Evolutionary conservation across 2,329 filamentous ascomycete species (phyloP).

Genomic region (Exophiala viscosa): DNA sequence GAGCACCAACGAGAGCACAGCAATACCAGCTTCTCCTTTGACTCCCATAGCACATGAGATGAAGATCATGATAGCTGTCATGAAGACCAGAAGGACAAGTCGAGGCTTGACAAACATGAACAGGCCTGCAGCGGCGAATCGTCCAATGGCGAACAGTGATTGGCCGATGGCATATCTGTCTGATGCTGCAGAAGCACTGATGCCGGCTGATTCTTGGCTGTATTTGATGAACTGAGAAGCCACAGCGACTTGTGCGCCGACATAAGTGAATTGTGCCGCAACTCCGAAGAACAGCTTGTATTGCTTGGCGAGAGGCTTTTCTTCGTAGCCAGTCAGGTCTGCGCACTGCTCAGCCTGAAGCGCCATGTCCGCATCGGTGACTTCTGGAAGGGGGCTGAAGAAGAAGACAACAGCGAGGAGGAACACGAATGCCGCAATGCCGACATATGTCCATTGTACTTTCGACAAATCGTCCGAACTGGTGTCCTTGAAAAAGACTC

Average conservation of each 20-base stretch:
- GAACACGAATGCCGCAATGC: slow-evolving; percentile 69
- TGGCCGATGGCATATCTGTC: slow-evolving; percentile 75
- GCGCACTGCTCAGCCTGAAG: slow-evolving; percentile 49
- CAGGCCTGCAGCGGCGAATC: slow-evolving; percentile 65
- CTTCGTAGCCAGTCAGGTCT: slow-evolving; percentile 39
- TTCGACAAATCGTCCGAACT: slow-evolving; percentile 60
- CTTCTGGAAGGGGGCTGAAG: slow-evolving; percentile 65
- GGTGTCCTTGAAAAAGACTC: slow-evolving; percentile 61
- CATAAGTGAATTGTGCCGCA: slow-evolving; percentile 75
- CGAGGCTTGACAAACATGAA: slow-evolving; percentile 68
- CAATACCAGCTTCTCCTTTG: slow-evolving; percentile 47
- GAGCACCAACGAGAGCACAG: slow-evolving; percentile 65
- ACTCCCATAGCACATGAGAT: slow-evolving; percentile 50
- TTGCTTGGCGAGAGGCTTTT: slow-evolving; percentile 65
- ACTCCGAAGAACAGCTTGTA: slow-evolving; percentile 74
- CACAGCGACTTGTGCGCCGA: slow-evolving; percentile 47
- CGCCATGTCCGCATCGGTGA: slow-evolving; percentile 67
- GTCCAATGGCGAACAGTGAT: slow-evolving; percentile 68
- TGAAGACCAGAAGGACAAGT: slow-evolving; percentile 66
- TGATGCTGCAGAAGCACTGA: slow-evolving; percentile 55
- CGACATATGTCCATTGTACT: slow-evolving; percentile 79
- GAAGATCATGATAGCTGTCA: slow-evolving; percentile 61
- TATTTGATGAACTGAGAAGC: slow-evolving; percentile 58
- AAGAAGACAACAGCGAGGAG: slow-evolving; percentile 64
- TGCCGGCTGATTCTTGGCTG: slow-evolving; percentile 56